Evolutionary conservation across 176 grass and related monocot genomes (phyloP), one percentile per base, ranked within the genome.

Genomic region (Oryza rufipogon): DNA sequence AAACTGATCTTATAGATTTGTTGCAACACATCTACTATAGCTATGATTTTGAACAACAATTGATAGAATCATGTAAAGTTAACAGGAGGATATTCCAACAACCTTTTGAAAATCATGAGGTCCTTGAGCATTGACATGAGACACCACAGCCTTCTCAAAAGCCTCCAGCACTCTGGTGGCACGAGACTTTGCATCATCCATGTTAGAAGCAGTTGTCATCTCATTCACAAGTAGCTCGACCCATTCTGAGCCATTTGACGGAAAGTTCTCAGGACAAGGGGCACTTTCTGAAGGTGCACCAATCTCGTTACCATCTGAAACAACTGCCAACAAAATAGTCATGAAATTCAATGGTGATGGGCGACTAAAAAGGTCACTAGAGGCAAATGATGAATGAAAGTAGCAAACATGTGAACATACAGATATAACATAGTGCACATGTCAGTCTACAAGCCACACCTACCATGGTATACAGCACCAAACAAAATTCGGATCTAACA

Each of bases 211-310:
- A 64, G 13, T 72, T 34, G 70, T 38, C 73, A 88, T 88, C 52
- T 88, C 86, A 64, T 81, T 77, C 42, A 88, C 80, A 88, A 88
- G 64, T 64, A 88, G 16, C 15, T 83, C 80, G 47, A 88, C 79
- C 80, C 86, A 88, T 88, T 71, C 80, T 46, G 78, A 81, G n/a
- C 85, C 85, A 88, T 88, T 39, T 72, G 36, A 47, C 32, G 73
- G 86, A 45, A 78, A 32, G 54, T 30, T 17, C 42, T 81, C 78
- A 30, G 38, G 28, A 41, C 36, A 42, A 56, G 45, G 32, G 54
- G 33, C 28, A 41, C 10, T 64, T 14, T 67, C 64, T 44, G 74
- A 11, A 48, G 75, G 11, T 49, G 22, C 33, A 83, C 72, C 68
- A 33, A 84, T 42, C 45, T 60, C 34, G 9, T 60, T 49, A 66